Evolutionary conservation across 176 grass and related monocot species (phyloP).

Genomic region (Eragrostis nindensis): DNA sequence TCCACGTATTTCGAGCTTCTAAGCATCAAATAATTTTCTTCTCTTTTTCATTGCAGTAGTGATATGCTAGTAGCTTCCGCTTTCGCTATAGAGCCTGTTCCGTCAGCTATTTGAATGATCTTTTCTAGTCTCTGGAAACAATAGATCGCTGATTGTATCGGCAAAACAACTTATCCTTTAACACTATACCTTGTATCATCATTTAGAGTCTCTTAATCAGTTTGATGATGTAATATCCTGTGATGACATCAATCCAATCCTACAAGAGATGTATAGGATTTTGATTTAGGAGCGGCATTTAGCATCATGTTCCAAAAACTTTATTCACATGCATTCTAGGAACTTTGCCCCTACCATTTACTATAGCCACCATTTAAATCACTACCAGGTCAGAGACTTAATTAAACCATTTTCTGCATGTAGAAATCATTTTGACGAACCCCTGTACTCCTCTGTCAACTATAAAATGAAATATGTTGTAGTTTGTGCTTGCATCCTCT

Average conservation of each 20-base stretch:
- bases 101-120: conserved; percentile 9
- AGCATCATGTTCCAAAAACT: neutral
- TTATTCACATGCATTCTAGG: no score
- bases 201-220: conserved; percentile 11
- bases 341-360: no score
- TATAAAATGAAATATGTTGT: neutral
- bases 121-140: conserved; percentile 16
- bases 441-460: neutral
- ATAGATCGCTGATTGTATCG: conserved; percentile 10
- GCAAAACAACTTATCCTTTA: neutral
- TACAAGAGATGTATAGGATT: neutral
- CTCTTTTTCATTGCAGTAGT: neutral
- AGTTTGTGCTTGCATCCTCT: neutral
- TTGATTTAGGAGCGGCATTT: neutral
- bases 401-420: no score
- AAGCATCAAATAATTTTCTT: neutral
- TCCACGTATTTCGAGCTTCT: neutral
- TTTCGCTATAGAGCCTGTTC: neutral
- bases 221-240: neutral
- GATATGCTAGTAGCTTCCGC: neutral
- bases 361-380: no score
- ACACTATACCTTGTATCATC: neutral
- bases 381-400: no score
- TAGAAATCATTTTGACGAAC: no score
- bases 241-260: neutral